Conservation (phyloP, 139 green algal genomes). For the Chlamydomonas urium region DNA sequence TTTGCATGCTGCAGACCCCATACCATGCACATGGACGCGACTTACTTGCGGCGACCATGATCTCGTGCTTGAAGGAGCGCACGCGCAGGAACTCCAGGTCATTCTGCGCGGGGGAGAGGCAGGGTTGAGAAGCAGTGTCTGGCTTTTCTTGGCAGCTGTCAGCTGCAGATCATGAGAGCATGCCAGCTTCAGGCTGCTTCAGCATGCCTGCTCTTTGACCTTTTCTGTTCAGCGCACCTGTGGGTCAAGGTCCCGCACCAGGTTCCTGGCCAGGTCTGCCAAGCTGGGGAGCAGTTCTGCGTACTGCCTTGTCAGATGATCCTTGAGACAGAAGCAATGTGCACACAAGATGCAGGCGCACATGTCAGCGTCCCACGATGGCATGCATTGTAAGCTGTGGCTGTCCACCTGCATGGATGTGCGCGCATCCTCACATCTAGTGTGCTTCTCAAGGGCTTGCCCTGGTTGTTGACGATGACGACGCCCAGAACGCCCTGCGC, state of each 20-base stretch:
- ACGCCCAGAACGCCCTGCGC: constrained; percentile 33
- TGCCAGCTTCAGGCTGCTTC: too few species aligned
- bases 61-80: constrained; percentile 64
- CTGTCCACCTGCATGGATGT: too few species aligned
- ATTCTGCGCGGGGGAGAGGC: constrained; percentile 33
- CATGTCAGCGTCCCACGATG: not conserved
- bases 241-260: constrained; percentile 72
- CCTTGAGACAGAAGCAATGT: constrained; percentile 27
- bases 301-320: constrained; percentile 60
- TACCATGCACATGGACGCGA: too few species aligned
- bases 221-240: too few species aligned
- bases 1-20: too few species aligned
- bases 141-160: too few species aligned
- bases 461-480: constrained; percentile 32
- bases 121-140: not conserved
- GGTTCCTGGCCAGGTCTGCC: constrained; percentile 52
- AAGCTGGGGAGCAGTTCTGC: constrained; percentile 64
- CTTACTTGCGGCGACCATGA: constrained; percentile 69
- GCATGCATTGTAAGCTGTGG: not conserved
- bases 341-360: not conserved
- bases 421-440: constrained; percentile 36
- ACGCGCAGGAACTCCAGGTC: constrained; percentile 76
- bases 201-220: too few species aligned
- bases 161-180: too few species aligned
- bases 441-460: constrained; percentile 35